These are phyloP conservation scores for Canariomyces notabilis DNA, from an alignment of 2,329 filamentous ascomycete genomes.

Conservation along the genomic window DNA sequence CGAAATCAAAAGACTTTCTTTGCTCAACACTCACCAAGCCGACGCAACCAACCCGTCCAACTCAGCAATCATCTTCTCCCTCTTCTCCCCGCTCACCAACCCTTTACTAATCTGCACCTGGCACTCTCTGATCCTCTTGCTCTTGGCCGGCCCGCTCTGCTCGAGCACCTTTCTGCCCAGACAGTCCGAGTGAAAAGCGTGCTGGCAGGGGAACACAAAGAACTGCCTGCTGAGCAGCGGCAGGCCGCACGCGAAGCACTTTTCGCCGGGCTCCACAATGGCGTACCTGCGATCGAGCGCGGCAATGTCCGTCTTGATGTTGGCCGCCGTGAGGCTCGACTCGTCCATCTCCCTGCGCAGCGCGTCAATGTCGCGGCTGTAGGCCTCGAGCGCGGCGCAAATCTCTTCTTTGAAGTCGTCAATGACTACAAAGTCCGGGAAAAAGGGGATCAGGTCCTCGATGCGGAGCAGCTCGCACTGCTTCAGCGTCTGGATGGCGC, in stretches of 20 bases:
- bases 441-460: conserved; percentile 96
- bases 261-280: conserved; percentile 92
- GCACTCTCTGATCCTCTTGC: conserved; percentile 76
- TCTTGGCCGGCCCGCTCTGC: conserved; percentile 69
- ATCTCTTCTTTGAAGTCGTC: conserved; percentile 99
- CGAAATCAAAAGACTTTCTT: conserved; percentile 2
- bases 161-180: conserved; percentile 80
- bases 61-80: conserved; percentile 81
- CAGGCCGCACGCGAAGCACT: conserved; percentile 82
- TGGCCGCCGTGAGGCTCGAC: conserved; percentile 76
- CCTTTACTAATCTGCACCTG: conserved; percentile 80
- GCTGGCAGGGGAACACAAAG: conserved; percentile 97
- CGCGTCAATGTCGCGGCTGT: conserved; percentile 82
- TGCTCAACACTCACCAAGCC: conserved; percentile 62
- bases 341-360: conserved; percentile 96
- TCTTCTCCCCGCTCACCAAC: conserved; percentile 61
- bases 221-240: conserved; percentile 88
- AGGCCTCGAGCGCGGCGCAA: conserved; percentile 87
- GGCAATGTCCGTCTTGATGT: conserved; percentile 86
- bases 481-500: conserved; percentile 88
- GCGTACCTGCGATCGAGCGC: conserved; percentile 84
- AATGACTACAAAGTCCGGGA: conserved; percentile 96
- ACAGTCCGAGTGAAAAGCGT: conserved; percentile 95
- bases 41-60: conserved; percentile 87
- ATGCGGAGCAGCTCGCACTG: conserved; percentile 89